phyloP scores from a whole-genome alignment of 2,329 filamentous ascomycete species.

The Achaetomium macrosporum region DNA sequence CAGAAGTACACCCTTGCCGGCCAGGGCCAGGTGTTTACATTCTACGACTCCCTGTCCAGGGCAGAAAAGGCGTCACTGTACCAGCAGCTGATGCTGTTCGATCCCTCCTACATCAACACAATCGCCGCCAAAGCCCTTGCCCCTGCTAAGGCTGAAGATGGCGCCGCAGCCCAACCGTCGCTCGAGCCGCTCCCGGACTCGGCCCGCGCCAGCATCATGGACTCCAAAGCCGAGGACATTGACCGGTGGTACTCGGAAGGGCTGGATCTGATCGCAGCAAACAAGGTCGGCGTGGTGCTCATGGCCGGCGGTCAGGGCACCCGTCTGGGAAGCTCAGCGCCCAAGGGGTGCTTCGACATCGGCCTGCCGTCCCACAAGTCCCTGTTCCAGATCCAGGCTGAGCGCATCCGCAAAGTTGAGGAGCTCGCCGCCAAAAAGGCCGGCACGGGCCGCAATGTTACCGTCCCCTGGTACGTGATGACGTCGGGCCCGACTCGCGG shows the following conservation, averaged over 20 bases:
- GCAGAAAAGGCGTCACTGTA: constrained; percentile 73
- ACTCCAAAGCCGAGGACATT: constrained; percentile 73
- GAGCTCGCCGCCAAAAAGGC: constrained; percentile 68
- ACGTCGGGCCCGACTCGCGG: constrained; percentile 89
- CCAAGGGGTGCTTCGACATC: constrained; percentile 97
- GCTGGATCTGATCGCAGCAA: constrained; percentile 71
- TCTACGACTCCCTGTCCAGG: constrained; percentile 72
- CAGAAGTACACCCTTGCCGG: constrained; percentile 67
- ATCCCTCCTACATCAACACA: constrained; percentile 81
- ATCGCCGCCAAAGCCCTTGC: constrained; percentile 77
- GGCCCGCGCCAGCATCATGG: constrained; percentile 83
- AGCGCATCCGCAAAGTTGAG: constrained; percentile 85
- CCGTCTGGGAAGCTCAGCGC: constrained; percentile 84
- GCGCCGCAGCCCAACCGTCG: constrained; percentile 41
- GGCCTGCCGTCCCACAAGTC: constrained; percentile 88
- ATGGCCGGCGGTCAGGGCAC: constrained; percentile 98
- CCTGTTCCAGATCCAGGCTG: constrained; percentile 94
- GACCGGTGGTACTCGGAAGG: constrained; percentile 78
- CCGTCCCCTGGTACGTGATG: constrained; percentile 99
- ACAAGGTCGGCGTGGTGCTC: constrained; percentile 78
- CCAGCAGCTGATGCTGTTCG: constrained; percentile 73
- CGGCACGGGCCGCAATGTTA: constrained; percentile 45
- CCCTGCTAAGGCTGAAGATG: constrained; percentile 59
- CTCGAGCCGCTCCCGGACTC: constrained; percentile 86
- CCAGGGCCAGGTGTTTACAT: constrained; percentile 80